These are phyloP conservation scores for Wallacemonas sp. DNA, from an alignment of 208 protist species.

Conservation along the genomic window DNA sequence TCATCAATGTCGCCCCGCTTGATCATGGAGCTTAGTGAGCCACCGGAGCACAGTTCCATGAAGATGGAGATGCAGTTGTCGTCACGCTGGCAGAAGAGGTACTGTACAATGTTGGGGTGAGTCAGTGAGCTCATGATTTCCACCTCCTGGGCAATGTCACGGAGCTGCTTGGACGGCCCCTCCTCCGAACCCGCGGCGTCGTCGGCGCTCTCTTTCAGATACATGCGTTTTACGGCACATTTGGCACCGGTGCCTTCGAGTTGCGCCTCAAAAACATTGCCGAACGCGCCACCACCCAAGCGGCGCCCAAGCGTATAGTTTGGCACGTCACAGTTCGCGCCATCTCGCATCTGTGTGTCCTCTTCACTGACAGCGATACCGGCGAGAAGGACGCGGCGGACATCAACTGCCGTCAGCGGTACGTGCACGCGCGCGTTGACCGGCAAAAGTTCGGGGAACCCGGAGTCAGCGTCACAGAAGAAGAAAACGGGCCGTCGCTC, in stretches of 20 bases:
- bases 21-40: conserved; percentile 59
- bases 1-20: conserved; percentile 34
- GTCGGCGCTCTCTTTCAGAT: conserved; percentile 52
- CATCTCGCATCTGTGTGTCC: conserved; percentile 14
- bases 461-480: conserved; percentile 20
- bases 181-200: conserved; percentile 22
- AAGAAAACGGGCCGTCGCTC: conserved; percentile 62
- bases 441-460: conserved; percentile 31
- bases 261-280: conserved; percentile 84
- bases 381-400: conserved; percentile 43
- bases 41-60: conserved; percentile 88
- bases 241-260: conserved; percentile 55
- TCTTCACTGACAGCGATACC: conserved; percentile 52
- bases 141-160: conserved; percentile 78
- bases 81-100: conserved; percentile 74
- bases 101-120: conserved; percentile 86
- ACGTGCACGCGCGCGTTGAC: conserved; percentile 26
- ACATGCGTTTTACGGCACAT: conserved; percentile 87
- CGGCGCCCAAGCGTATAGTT: conserved; percentile 72
- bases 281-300: conserved; percentile 74
- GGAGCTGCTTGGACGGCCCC: conserved; percentile 32
- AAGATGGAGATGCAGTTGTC: conserved; percentile 88
- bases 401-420: conserved; percentile 36
- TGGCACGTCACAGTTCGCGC: conserved; percentile 40
- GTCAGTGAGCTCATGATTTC: conserved; percentile 77